Conservation (phyloP, 1,284 basidiomycete species). For the Cutaneotrichosporon arboriforme region DNA sequence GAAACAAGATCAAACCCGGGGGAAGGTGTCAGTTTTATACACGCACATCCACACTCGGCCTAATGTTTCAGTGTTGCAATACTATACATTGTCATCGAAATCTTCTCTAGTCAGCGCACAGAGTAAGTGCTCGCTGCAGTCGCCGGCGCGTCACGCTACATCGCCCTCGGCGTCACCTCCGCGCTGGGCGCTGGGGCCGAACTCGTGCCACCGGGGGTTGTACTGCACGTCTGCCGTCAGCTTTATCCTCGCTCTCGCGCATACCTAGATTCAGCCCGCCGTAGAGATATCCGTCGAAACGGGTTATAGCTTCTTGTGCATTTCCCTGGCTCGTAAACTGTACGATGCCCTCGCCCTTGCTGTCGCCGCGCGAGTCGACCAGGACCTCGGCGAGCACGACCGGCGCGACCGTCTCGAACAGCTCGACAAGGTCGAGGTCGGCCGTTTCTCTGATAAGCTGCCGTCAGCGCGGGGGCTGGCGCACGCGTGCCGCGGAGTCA, state of each 20-base stretch:
- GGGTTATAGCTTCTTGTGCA: slow-evolving; percentile 89
- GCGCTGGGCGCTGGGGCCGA: slow-evolving; percentile 73
- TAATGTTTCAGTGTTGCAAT: no score
- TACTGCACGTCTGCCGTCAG: slow-evolving; percentile 69
- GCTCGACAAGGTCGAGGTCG: slow-evolving; percentile 95
- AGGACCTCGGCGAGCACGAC: slow-evolving; percentile 92
- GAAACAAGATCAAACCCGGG: neutral
- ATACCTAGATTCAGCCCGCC: slow-evolving; percentile 77
- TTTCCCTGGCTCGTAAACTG: slow-evolving; percentile 84
- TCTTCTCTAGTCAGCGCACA: no score
- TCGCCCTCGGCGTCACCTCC: slow-evolving; percentile 59
- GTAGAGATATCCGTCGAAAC: slow-evolving; percentile 87
- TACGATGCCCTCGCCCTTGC: slow-evolving; percentile 90
- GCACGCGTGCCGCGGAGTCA: slow-evolving; percentile 23
- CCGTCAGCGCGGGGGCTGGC: neutral
- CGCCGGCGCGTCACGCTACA: neutral
- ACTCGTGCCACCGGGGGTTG: slow-evolving; percentile 88
- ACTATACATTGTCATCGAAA: no score
- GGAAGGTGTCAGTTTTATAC: neutral
- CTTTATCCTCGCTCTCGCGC: slow-evolving; percentile 12
- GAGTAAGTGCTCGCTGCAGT: neutral
- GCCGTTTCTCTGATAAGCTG: slow-evolving; percentile 97
- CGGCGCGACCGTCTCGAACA: slow-evolving; percentile 95
- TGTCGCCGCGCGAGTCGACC: slow-evolving; percentile 75
- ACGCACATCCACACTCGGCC: no score